phyloP scores from a whole-genome alignment of 345 rosid genomes.

The Fremontodendron californicum region DNA sequence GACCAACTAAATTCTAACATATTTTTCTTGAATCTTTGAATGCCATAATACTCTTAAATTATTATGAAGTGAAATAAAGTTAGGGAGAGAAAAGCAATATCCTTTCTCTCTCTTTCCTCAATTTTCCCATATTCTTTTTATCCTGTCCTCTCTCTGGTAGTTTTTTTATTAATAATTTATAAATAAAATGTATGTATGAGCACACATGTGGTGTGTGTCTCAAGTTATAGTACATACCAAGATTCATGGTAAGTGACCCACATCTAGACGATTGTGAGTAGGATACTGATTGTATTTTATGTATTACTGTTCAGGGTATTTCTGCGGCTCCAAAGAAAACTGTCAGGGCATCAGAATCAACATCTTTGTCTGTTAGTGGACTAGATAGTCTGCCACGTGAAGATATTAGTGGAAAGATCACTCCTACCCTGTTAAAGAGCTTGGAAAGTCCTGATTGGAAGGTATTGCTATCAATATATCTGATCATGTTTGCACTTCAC shows the following conservation, averaged over 20 bases:
- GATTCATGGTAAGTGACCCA: too few relatives aligned
- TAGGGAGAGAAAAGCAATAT: background rate
- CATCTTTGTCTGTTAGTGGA: constrained; percentile 58
- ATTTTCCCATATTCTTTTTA: background rate
- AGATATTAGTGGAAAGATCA: constrained; percentile 89
- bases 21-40: background rate
- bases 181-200: background rate
- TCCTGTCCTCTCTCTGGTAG: background rate
- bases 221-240: background rate
- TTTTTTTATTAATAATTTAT: background rate
- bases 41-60: background rate
- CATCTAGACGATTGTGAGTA: background rate
- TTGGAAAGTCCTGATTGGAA: constrained; percentile 99
- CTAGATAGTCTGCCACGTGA: constrained; percentile 91
- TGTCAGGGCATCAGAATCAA: constrained; percentile 59
- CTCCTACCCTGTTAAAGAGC: constrained; percentile 74
- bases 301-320: constrained; percentile 57
- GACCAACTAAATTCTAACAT: background rate
- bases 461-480: constrained; percentile 36
- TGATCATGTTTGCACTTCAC: background rate
- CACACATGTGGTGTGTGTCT: background rate
- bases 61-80: background rate
- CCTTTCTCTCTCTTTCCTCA: background rate
- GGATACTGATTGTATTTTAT: constrained; percentile 10
- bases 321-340: constrained; percentile 67